A percentile compares a stretch with the other conserved stretches of the same genome.
phyloP scores from a whole-genome alignment of 2,329 filamentous ascomycete species.

The Arthrocladium fulminans region DNA sequence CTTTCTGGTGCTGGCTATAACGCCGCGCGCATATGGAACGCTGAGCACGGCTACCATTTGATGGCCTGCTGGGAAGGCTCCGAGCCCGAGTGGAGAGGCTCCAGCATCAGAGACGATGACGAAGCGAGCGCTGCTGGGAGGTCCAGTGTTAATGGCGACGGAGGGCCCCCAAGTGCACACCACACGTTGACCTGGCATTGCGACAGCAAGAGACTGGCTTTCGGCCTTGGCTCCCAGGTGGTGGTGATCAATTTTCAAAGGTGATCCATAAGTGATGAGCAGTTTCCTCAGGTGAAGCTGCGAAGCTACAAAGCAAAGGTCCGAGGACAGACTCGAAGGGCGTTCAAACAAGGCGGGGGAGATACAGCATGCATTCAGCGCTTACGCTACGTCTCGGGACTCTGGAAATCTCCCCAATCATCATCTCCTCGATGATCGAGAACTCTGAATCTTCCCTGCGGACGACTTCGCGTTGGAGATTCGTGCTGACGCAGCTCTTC shows the following conservation, averaged over 20 bases:
- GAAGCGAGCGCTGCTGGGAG: constrained; percentile 25
- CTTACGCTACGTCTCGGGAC: constrained; percentile 4
- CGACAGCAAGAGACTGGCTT: constrained; percentile 45
- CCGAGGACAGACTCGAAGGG: neutral
- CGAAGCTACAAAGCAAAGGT: neutral
- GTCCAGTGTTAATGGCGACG: constrained; percentile 30
- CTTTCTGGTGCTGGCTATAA: constrained; percentile 38
- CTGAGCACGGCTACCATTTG: constrained; percentile 35
- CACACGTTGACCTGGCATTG: constrained; percentile 44
- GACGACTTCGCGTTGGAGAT: neutral
- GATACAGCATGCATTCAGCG: neutral
- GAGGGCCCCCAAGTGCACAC: constrained; percentile 23
- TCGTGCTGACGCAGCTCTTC: constrained; percentile 26
- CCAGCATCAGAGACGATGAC: constrained; percentile 25
- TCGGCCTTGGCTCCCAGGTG: constrained; percentile 40
- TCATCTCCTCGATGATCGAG: constrained; percentile 1
- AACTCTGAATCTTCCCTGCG: neutral
- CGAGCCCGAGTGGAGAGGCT: constrained; percentile 21
- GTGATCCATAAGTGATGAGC: constrained; percentile 11
- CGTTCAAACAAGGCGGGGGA: neutral
- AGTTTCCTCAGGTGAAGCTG: neutral
- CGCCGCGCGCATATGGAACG: constrained; percentile 39
- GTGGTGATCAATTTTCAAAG: constrained; percentile 22
- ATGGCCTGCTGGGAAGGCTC: constrained; percentile 32
- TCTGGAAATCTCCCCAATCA: constrained; percentile 24